Base-by-base conservation (phyloP, 2,329 filamentous ascomycete species). In the Pseudogymnoascus sp. region DNA sequence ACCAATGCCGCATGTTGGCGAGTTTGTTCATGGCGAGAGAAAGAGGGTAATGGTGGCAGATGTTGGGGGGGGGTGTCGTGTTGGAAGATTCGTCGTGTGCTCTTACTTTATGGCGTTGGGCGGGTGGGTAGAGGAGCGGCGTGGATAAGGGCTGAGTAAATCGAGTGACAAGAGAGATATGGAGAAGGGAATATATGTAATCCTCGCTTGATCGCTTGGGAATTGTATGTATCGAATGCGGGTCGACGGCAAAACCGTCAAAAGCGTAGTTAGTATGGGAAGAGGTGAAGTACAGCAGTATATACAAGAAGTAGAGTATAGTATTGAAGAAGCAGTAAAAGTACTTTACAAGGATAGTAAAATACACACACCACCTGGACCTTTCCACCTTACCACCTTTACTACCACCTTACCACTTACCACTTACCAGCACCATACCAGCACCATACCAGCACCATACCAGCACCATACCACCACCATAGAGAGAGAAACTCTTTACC, bases 1-100 rank as follows among this genome's bases (percentile, higher is more conserved):
- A 82, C 85, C 85, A 87, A 79, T 87, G 83, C 80, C 85, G 83
- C 84, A 87, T 87, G 72, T 86, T 86, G 74, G 83, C 82, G 76
- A 87, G 76, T 77, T 87, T 87, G 78, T 87, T 87, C 85, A 87
- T 87, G 72, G 71, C 85, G 80, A 64, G 31, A 37, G 55, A 25
- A 31, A 21, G 55, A 25, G 45, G 12, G n/a, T 10, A 7, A 18
- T 10, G 39, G 39, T 60, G 66, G 64, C 65, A 65, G 63, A 65
- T 65, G 21, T 71, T 72, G 37, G 76, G 73, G 64, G 65, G 65
- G 67, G 64, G 63, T 66, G 65, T 68, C 62, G 65, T 52, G 62
- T 62, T 64, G 63, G 61, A 59, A 64, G 65, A 67, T 67, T 64
- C 63, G 65, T 59, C 58, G 58, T 59, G 58, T 59, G 33, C 33